phyloP scores from a whole-genome alignment of 2,329 filamentous ascomycete species.

The Xylariaceae sp. region DNA sequence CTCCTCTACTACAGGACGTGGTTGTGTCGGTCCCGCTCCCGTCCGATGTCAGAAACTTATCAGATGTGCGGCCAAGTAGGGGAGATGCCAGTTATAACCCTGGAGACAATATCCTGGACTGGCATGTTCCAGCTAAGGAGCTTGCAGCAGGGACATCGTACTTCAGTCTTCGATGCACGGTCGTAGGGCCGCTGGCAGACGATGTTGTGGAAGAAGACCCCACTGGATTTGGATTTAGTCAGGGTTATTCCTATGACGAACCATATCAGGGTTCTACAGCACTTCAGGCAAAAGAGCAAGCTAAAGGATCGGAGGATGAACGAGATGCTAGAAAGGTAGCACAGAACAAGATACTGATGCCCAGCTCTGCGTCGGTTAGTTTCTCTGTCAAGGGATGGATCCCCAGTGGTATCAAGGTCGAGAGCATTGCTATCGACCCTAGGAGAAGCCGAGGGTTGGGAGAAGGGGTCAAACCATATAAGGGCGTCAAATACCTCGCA shows the following conservation, averaged over 20 bases:
- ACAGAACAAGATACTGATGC: slow-evolving; percentile 74
- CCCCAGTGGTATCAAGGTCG: slow-evolving; percentile 63
- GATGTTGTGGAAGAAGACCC: slow-evolving; percentile 44
- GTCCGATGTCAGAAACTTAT: slow-evolving; percentile 72
- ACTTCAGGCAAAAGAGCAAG: slow-evolving; percentile 34
- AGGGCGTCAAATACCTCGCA: slow-evolving; percentile 96
- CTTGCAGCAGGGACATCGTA: slow-evolving; percentile 61
- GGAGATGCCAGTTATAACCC: slow-evolving; percentile 81
- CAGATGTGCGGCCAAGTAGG: slow-evolving; percentile 72
- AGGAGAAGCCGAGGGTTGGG: slow-evolving; percentile 81
- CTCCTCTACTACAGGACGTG: slow-evolving; percentile 69
- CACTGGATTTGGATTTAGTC: slow-evolving; percentile 49
- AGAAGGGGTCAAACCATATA: slow-evolving; percentile 88
- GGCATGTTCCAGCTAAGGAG: slow-evolving; percentile 77
- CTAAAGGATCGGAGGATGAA: slow-evolving; percentile 37
- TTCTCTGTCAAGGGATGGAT: slow-evolving; percentile 67
- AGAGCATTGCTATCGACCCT: slow-evolving; percentile 64
- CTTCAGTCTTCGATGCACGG: slow-evolving; percentile 74
- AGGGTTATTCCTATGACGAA: slow-evolving; percentile 51
- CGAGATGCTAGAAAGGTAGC: slow-evolving; percentile 56
- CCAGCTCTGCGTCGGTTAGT: slow-evolving; percentile 69
- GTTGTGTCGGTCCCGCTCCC: slow-evolving; percentile 76
- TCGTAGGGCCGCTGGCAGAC: slow-evolving; percentile 60
- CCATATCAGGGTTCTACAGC: slow-evolving; percentile 49
- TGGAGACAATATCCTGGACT: slow-evolving; percentile 69